Conservation (phyloP, 2,329 filamentous ascomycete genomes). For the Aspergillus fructus region DNA sequence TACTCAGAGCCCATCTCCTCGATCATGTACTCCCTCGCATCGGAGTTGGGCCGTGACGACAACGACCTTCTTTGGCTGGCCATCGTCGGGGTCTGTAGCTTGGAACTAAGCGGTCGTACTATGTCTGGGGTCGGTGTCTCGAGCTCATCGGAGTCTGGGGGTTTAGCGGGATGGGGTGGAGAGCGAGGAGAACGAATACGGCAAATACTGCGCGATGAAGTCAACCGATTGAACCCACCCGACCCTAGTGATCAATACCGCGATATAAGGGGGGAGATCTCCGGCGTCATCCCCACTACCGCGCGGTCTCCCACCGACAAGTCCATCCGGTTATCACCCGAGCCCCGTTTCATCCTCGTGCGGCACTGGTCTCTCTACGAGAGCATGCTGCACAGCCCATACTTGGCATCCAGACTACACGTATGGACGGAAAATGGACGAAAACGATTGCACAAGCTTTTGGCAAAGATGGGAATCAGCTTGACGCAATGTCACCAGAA, state of each 20-base stretch:
- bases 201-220: constrained; percentile 86
- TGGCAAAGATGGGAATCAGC: constrained; percentile 98
- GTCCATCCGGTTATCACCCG: constrained; percentile 86
- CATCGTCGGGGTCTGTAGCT: constrained; percentile 91
- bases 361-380: constrained; percentile 98
- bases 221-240: constrained; percentile 85
- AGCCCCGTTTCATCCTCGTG: constrained; percentile 88
- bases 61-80: constrained; percentile 94
- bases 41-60: constrained; percentile 91
- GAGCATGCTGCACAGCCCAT: constrained; percentile 96
- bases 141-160: constrained; percentile 54
- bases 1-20: constrained; percentile 95
- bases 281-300: constrained; percentile 84
- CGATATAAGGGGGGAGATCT: constrained; percentile 64
- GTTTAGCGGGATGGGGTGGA: constrained; percentile 73
- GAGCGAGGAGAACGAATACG: constrained; percentile 80
- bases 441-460: constrained; percentile 85
- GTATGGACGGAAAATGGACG: constrained; percentile 90
- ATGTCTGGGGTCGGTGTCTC: constrained; percentile 71
- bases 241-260: constrained; percentile 58
- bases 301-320: constrained; percentile 87
- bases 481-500: constrained; percentile 90
- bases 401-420: constrained; percentile 85
- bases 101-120: constrained; percentile 86
- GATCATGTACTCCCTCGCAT: constrained; percentile 90